Percentiles rank a stretch among this genome's conserved stretches.
Conservation (phyloP, 441 rosid genomes). For the Populus trichocarpa region DNA sequence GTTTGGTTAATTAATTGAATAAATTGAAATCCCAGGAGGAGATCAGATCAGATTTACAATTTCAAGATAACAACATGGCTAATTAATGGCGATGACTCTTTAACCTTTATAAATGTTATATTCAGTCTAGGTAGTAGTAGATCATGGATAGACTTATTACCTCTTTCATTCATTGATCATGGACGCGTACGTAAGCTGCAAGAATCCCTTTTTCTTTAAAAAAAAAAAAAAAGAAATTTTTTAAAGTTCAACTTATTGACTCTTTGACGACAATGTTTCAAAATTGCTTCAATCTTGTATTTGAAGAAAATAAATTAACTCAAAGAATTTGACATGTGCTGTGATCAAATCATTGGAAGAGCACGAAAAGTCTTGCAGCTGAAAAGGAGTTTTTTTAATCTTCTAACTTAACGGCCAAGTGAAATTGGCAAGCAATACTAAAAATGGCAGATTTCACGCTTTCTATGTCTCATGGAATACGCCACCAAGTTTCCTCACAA, state of each 20-base stretch:
- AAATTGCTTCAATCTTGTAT: not conserved
- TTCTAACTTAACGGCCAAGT: not conserved
- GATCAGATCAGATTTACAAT: not conserved
- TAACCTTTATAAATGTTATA: not conserved
- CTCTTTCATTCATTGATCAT: not conserved
- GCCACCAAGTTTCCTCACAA: not conserved
- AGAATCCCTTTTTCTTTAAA: not conserved
- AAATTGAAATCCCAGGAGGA: not conserved
- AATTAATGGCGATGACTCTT: not conserved
- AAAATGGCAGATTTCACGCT: not conserved
- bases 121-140: not conserved
- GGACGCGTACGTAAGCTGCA: not conserved
- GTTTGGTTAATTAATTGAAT: not conserved
- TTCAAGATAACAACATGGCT: not conserved
- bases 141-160: not conserved
- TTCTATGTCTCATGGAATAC: not conserved
- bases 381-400: not conserved
- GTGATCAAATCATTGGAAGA: not conserved
- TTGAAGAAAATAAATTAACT: not conserved
- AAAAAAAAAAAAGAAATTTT: too few relatives aligned
- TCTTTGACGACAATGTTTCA: slow-evolving; percentile 1
- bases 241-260: not conserved
- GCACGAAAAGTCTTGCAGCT: not conserved
- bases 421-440: not conserved
- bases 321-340: not conserved